Conservation (phyloP, 345 rosid species). For the Erysimum cheiranthoides region DNA sequence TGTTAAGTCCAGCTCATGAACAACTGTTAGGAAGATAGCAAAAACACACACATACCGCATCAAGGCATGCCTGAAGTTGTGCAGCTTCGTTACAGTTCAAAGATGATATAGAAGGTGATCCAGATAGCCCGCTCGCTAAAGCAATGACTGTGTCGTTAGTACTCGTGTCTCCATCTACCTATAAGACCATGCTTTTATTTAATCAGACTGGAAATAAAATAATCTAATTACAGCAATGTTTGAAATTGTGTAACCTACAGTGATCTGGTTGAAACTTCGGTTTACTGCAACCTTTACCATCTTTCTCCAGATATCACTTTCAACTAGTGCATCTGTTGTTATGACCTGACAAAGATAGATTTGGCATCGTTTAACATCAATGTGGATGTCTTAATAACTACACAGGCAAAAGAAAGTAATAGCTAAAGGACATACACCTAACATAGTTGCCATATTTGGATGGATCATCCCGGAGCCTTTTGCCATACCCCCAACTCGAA, state of each 20-base stretch:
- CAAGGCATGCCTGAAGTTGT: conserved; percentile 92
- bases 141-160: conserved; percentile 93
- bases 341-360: conserved; percentile 65
- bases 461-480: conserved; percentile 99
- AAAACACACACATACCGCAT: conserved; percentile 61
- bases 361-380: conserved; percentile 13
- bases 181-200: conserved; percentile 25
- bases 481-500: conserved; percentile 94
- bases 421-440: conserved; percentile 70
- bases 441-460: conserved; percentile 97
- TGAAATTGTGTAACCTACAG: conserved; percentile 56
- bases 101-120: conserved; percentile 72
- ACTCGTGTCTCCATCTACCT: conserved; percentile 99
- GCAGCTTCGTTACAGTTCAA: conserved; percentile 63
- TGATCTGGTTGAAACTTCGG: conserved; percentile 97
- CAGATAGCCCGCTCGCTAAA: conserved; percentile 88
- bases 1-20: conserved; percentile 18
- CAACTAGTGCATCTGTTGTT: conserved; percentile 85
- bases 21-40: conserved; percentile 1
- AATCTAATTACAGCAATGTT: not conserved
- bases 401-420: conserved; percentile 3
- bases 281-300: conserved; percentile 84
- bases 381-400: not conserved
- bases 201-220: not conserved
- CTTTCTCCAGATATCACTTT: conserved; percentile 89